These are phyloP conservation scores for Populus nigra DNA, from an alignment of 345 rosid genomes.

Conservation along the genomic window DNA sequence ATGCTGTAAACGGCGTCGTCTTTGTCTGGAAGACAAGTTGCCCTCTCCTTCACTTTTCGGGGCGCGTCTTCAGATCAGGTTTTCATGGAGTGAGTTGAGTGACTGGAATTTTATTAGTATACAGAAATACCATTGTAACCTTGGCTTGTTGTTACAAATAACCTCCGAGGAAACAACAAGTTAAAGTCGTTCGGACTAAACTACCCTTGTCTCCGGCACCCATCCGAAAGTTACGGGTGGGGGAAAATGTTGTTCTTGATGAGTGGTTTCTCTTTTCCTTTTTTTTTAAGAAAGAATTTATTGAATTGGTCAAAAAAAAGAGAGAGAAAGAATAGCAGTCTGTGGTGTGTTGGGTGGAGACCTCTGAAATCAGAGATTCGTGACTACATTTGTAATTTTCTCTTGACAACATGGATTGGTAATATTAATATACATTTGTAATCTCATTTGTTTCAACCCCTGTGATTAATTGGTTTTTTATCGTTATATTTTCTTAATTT, in stretches of 20 bases:
- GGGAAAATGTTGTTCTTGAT: neutral
- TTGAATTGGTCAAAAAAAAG: neutral
- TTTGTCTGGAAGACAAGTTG: neutral
- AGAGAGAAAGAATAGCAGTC: no score
- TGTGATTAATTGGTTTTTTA: no score
- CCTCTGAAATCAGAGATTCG: no score
- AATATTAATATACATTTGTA: no score
- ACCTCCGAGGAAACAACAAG: neutral
- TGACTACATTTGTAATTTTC: no score
- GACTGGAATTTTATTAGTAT: neutral
- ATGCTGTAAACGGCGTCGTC: neutral
- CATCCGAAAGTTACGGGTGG: neutral
- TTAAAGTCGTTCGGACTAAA: neutral
- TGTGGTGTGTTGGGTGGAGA: no score
- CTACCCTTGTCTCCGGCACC: neutral
- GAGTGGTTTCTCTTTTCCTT: neutral
- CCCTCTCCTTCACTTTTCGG: neutral
- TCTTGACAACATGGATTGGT: no score
- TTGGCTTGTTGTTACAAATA: neutral
- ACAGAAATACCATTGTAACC: neutral
- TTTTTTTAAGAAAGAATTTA: neutral
- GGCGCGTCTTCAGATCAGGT: neutral
- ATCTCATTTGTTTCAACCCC: no score
- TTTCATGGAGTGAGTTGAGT: neutral
- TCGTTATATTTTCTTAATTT: no score